Evolutionary conservation across 768 basidiomycete genomes (phyloP), one percentile per base, ranked within the genome.

Genomic region (Trametes maxima): DNA sequence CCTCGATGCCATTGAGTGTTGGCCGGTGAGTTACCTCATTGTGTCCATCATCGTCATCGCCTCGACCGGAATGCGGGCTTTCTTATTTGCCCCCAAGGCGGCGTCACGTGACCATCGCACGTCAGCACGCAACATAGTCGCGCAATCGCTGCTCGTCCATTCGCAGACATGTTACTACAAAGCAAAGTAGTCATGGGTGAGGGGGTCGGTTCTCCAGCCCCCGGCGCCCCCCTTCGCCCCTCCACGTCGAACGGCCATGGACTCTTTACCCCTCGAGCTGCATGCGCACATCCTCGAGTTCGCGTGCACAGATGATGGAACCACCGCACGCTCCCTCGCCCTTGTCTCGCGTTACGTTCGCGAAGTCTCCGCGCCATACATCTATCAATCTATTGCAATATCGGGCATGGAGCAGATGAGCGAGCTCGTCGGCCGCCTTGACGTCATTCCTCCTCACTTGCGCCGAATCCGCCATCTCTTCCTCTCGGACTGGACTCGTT

Each of bases 391-490:
- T 19, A 54, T 75, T 36, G 67, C 69, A 33, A 63, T 75, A 42
- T 55, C 67, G 4, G 73, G 72, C 22, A 33, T 66, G 12, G 57
- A 66, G 46, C 65, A 70, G 40, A 63, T 73, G 51, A 51, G 65
- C n/a, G 54, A 68, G 11, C 67, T 73, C 59, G 56, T 54, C 33
- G 17, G 54, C n/a, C 54, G 61, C 36, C 72, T 82, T 14, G 72
- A 75, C 49, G 57, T 44, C 12, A 69, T 69, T 1, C 78, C 79
- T 3, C 45, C 67, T 0, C 76, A 79, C 66, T 63, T 76, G 33
- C 76, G 80, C 13, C 70, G 70, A 48, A 73, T 83, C 33, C 71
- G 74, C 49, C 77, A 80, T 54, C 74, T 84, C 50, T 83, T 79
- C 70, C 72, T 84, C 25, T 77, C 77, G 49, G 77, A 80, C 62